Evolutionary conservation across 2,329 filamentous ascomycete species (phyloP).

Genomic region (Polychaeton citri): DNA sequence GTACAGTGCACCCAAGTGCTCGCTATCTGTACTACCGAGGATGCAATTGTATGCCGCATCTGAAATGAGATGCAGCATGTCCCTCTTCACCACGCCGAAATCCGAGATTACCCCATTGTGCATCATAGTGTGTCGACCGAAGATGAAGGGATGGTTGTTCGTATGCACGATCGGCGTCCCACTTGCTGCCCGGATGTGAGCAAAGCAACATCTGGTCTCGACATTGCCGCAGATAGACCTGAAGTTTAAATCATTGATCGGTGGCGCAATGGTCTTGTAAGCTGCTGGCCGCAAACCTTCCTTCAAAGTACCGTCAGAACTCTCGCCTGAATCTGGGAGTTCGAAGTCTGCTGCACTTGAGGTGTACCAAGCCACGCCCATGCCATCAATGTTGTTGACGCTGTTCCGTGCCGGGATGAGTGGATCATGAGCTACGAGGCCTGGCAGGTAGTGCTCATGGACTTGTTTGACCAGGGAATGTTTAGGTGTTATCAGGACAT

Average conservation of each 20-base stretch:
- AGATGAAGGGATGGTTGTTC: conserved; percentile 44
- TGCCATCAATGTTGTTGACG: conserved; percentile 41
- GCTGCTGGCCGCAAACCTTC: conserved; percentile 32
- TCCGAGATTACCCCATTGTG: conserved; percentile 40
- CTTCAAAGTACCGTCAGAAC: conserved; percentile 14
- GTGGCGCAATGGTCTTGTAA: conserved; percentile 40
- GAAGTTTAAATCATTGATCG: conserved; percentile 42
- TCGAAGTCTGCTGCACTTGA: conserved; percentile 29
- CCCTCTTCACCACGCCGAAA: conserved; percentile 34
- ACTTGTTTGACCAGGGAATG: conserved; percentile 34
- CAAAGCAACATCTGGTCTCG: conserved; percentile 35
- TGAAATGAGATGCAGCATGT: conserved; percentile 31
- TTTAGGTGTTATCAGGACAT: conserved; percentile 36
- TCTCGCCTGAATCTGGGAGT: conserved; percentile 13
- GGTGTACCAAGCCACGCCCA: conserved; percentile 44
- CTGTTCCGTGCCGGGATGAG: conserved; percentile 37
- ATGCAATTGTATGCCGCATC: conserved; percentile 37
- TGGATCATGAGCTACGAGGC: conserved; percentile 37
- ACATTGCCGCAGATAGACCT: conserved; percentile 39
- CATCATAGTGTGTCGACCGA: conserved; percentile 42
- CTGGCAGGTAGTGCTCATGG: conserved; percentile 40
- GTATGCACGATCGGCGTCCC: conserved; percentile 35
- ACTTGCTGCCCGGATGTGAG: conserved; percentile 40
- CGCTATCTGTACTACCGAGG: conserved; percentile 39
- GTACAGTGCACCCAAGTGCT: conserved; percentile 37